Base-by-base conservation (phyloP, 2,329 filamentous ascomycete species). In the Periglandula ipomoeae region DNA sequence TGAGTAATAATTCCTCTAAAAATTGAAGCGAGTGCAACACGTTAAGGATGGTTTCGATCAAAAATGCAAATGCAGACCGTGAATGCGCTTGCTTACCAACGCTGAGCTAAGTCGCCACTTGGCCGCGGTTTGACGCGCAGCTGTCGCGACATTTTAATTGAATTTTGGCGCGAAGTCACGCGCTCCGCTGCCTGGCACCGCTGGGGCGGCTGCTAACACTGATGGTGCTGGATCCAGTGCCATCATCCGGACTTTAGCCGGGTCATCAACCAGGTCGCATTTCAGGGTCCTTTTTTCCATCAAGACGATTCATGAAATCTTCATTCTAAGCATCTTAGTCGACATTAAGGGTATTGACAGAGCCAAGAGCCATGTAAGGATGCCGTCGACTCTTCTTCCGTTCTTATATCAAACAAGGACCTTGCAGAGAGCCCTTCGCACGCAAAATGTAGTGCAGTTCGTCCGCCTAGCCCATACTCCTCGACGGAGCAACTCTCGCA, bases 331-430 rank as follows among this genome's bases (percentile, higher is more conserved):
- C 27, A 17, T 20, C 27, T 17, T 35, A 20, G 34, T n/a, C n/a
- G n/a, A n/a, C n/a, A n/a, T n/a, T n/a, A n/a, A n/a, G n/a, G n/a
- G n/a, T n/a, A n/a, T n/a, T n/a, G n/a, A n/a, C n/a, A n/a, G n/a
- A n/a, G n/a, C n/a, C n/a, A n/a, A 30, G 13, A 30, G 9, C 6
- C 3, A 13, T 30, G 30, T 13, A 15, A 59, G 50, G 20, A 78
- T 78, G 70, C 62, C 70, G 13, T 66, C 70, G 2, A 74, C 77
- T 6, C 64, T 81, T 13, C 66, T 82, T 4, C 81, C 84, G 0
- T 89, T 89, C 50, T 72, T 89, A 6, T 89, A 88, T 60, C 82
- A 86, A 55, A 89, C 85, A 5, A 70, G 75, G 51, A 87, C 85
- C 0, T 73, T 69, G 11, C 59, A 63, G 20, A 60, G 59, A 4